Evolutionary conservation across 73 alveolate genomes (phyloP), one percentile per base, ranked within the genome.

Genomic region (Stentor coeruleus): DNA sequence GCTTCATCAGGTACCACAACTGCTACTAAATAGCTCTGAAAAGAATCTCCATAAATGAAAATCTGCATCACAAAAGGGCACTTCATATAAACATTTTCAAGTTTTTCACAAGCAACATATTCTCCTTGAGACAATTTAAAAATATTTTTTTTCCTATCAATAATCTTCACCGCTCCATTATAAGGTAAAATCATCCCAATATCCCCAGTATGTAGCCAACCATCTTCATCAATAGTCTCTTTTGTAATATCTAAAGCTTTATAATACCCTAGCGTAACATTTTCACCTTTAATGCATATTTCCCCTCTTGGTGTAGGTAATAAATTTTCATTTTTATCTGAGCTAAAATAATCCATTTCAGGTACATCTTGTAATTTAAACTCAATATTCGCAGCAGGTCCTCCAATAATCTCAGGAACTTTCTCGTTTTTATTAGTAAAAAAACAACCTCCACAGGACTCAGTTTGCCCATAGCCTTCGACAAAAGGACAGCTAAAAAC

Each of bases 381-480:
- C 74, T 93, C 98, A 58, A 85, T 83, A 4, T 91, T 85, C 31
- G 83, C 66, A 3, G 86, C 90, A 3, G 96, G 96, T 36, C 98
- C 98, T 30, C 98, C 98, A 20, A 91, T 87, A 86, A 89, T 95
- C 3, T 93, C 95, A 1, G 88, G 37, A 2, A 80, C 74, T 26
- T 81, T 85, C 58, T 93, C 95, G 41, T 58, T 79, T 3, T 83
- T 79, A 38, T 81, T 82, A 11, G 95, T 74, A 30, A 83, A 33
- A 40, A 85, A 80, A 20, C 90, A 86, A 37, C 91, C 92, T 2
- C 96, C 97, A 38, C 92, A 88, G 59, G 89, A 84, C 74, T 93
- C 98, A 3, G 98, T 89, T 74, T 83, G 89, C 14, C 98, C 98
- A 83, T 93, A 93, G 26, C 92, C 98, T 86, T 91, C 94, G 2